Evolutionary conservation across 768 basidiomycete genomes (phyloP).

Genomic region (Pisolithus marmoratus): DNA sequence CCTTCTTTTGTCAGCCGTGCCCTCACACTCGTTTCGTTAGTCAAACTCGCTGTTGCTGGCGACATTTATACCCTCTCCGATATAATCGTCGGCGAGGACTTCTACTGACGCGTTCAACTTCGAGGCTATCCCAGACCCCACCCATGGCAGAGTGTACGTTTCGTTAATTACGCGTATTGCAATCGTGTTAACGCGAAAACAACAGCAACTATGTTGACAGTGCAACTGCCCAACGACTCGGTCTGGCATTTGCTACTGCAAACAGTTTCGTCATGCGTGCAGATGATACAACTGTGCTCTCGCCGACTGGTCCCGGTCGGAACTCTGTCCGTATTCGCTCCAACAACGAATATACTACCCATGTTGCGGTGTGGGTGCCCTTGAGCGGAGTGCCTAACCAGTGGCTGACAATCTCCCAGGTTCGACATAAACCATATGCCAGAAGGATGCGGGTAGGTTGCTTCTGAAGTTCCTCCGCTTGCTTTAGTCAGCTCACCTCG

Average conservation of each 20-base stretch:
- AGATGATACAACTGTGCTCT: constrained; percentile 29
- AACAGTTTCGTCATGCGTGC: constrained; percentile 32
- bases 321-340: constrained; percentile 33
- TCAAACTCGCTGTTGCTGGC: constrained; percentile 13
- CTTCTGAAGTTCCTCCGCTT: too few species aligned
- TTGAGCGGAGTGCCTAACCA: neutral
- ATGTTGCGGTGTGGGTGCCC: constrained; percentile 27
- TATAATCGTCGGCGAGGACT: constrained; percentile 23
- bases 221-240: constrained; percentile 20
- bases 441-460: constrained; percentile 27
- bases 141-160: constrained; percentile 32
- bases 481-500: neutral
- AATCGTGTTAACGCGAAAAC: neutral
- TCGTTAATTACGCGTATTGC: neutral
- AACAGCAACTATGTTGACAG: constrained; percentile 30
- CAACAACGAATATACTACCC: constrained; percentile 25
- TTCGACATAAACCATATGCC: constrained; percentile 35
- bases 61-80: constrained; percentile 23
- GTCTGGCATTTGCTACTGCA: constrained; percentile 22
- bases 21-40: constrained; percentile 11
- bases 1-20: neutral
- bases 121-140: constrained; percentile 32
- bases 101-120: constrained; percentile 29
- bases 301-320: constrained; percentile 25
- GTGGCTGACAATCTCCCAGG: constrained; percentile 7